Conservation (phyloP, 352 stramenopile genomes). For the Globisporangium perplexum region DNA sequence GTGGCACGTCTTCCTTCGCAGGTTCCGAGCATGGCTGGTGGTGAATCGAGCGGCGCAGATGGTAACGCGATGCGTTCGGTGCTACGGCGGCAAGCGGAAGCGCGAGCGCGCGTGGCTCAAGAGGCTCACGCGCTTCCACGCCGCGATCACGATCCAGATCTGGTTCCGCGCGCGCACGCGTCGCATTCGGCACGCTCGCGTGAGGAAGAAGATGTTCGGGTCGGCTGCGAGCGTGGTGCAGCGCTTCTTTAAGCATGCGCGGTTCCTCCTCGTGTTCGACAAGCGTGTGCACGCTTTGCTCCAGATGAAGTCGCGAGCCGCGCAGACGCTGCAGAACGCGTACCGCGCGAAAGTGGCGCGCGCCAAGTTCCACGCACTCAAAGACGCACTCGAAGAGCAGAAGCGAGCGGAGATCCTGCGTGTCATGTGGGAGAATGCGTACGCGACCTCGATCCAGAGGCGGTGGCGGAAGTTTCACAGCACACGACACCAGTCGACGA, state of each 20-base stretch:
- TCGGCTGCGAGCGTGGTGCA: constrained; percentile 24
- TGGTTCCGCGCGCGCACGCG: constrained; percentile 30
- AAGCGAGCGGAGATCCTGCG: constrained; percentile 39
- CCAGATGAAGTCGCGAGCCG: constrained; percentile 21
- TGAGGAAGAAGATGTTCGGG: constrained; percentile 6
- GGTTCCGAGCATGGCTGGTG: constrained; percentile 19
- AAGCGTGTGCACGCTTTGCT: constrained; percentile 25
- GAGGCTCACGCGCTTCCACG: constrained; percentile 47
- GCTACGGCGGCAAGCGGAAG: constrained; percentile 29
- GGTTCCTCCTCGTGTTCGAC: constrained; percentile 32
- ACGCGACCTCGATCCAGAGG: constrained; percentile 56
- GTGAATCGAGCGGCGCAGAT: constrained; percentile 27
- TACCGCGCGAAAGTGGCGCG: constrained; percentile 60
- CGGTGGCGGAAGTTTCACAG: constrained; percentile 37
- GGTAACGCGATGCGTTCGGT: constrained; percentile 29
- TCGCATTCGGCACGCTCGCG: constrained; percentile 19
- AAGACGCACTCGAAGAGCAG: constrained; percentile 52
- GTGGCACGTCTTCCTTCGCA: constrained; percentile 26
- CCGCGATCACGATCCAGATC: constrained; percentile 44
- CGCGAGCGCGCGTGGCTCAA: constrained; percentile 34
- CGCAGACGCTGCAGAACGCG: constrained; percentile 44
- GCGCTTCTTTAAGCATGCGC: constrained; percentile 40
- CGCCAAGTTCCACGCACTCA: constrained; percentile 48
- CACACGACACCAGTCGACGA: not conserved
- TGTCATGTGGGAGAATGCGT: constrained; percentile 69